Evolutionary conservation across 1,284 basidiomycete species (phyloP).

Genomic region (Leccinum fallax): DNA sequence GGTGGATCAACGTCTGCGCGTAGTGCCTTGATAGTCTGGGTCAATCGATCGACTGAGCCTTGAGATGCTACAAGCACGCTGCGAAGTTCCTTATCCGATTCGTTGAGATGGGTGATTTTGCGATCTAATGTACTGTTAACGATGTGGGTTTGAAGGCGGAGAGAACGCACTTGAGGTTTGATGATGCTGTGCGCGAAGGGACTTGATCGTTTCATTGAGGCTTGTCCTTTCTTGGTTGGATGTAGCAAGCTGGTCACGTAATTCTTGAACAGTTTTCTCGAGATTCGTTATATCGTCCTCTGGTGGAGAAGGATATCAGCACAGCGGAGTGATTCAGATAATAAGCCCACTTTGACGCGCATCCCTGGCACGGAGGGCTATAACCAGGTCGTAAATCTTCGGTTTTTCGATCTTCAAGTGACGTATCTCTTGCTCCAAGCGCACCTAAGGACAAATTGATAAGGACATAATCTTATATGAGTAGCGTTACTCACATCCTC

Average conservation of each 20-base stretch:
- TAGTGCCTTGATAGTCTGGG: no score
- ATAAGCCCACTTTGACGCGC: neutral
- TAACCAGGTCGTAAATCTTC: no score
- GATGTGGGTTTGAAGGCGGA: no score
- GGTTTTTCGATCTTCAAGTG: neutral
- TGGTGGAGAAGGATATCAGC: neutral
- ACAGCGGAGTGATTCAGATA: neutral
- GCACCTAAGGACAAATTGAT: no score
- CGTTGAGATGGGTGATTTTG: neutral
- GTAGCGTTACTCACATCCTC: no score
- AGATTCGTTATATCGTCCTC: neutral
- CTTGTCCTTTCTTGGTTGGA: neutral
- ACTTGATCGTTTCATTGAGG: neutral
- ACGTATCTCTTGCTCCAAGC: neutral
- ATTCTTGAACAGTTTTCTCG: neutral
- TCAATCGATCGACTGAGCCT: no score
- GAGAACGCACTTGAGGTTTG: neutral
- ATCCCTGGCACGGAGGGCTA: no score
- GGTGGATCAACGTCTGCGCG: no score
- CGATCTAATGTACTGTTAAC: neutral
- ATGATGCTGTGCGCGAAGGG: neutral
- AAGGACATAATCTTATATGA: no score
- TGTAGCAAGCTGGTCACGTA: neutral
- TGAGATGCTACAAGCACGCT: no score
- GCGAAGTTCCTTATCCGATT: no score